Base-by-base conservation (phyloP, 1,284 basidiomycete species). In the Athelia sp. region DNA sequence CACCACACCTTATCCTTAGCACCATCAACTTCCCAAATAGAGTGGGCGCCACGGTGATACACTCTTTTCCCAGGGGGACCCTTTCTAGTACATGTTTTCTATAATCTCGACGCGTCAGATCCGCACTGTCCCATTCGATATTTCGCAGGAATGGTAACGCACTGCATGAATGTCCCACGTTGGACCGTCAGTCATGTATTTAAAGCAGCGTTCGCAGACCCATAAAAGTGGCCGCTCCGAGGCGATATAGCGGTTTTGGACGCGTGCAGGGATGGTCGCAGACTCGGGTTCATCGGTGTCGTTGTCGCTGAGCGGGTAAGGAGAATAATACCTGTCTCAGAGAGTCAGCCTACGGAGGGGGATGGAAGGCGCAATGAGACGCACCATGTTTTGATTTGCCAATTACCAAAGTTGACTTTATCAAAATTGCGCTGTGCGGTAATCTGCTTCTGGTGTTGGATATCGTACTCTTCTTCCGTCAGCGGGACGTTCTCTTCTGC, bases 21-120 rank as follows among this genome's bases (percentile, higher is more conserved):
- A 2, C 95, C 96, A 63, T 99, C 94, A 1, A 99, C 87, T 68
- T 98, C 93, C 90, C 93, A 98, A 45, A 99, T 96, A 8, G 81
- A 86, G 65, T 92, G 91, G 9, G 88, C 89, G 0, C 91, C 94
- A 26, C 89, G 78, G 59, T 95, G 87, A 64, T 98, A 99, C 9
- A 98, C 93, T 62, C 90, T 90, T 43, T 77, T 71, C 2, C 96
- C 96, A 1, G 96, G 96, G 1, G 97, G 97, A 62, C 85, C 81
- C 45, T 74, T 78, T 53, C 79, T 65, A 3, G 73, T 73, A 62
- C 96, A 98, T 42, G 72, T 75, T 62, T 79, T 86, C 87, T 93
- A 56, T 42, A 47, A 47, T 51, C 51, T 42, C 48, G 56, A 52
- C 26, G 32, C 45, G 34, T 34, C 44, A 50, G 42, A 45, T 43